Conservation (phyloP, 139 green algal genomes). For the Chlorella sp. region DNA sequence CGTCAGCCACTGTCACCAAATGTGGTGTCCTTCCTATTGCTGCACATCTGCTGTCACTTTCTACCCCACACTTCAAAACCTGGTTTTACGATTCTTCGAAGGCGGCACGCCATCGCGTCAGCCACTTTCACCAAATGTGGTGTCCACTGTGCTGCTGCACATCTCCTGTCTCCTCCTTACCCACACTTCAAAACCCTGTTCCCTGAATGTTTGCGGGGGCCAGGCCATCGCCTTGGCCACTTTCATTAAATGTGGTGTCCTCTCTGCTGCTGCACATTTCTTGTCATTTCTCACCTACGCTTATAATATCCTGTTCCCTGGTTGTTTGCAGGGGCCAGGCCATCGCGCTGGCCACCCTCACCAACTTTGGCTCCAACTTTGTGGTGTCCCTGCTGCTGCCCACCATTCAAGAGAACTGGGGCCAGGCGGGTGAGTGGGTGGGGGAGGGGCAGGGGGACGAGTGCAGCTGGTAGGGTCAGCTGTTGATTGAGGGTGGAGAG, state of each 20-base stretch:
- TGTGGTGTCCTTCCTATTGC: too few relatives aligned
- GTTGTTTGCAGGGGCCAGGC: slow-evolving; percentile 61
- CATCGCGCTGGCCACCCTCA: slow-evolving; percentile 85
- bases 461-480: too few relatives aligned
- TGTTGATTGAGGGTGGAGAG: too few relatives aligned
- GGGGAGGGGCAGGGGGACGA: not conserved
- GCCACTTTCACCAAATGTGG: slow-evolving; percentile 91
- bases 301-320: slow-evolving; percentile 59
- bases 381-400: slow-evolving; percentile 79
- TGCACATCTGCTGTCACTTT: too few relatives aligned
- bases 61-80: too few relatives aligned
- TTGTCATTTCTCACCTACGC: slow-evolving; percentile 88
- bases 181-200: slow-evolving; percentile 77
- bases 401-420: slow-evolving; percentile 70
- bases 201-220: slow-evolving; percentile 24
- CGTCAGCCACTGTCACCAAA: too few relatives aligned
- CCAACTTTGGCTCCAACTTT: slow-evolving; percentile 94
- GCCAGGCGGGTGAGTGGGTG: slow-evolving; percentile 45
- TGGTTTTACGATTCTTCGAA: too few relatives aligned
- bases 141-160: too few relatives aligned
- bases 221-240: slow-evolving; percentile 86
- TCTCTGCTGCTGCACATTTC: too few relatives aligned
- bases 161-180: too few relatives aligned
- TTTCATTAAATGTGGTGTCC: slow-evolving; percentile 87
- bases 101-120: too few relatives aligned